phyloP scores from a whole-genome alignment of 108 stramenopile genomes.

The Bacterosira constricta region DNA sequence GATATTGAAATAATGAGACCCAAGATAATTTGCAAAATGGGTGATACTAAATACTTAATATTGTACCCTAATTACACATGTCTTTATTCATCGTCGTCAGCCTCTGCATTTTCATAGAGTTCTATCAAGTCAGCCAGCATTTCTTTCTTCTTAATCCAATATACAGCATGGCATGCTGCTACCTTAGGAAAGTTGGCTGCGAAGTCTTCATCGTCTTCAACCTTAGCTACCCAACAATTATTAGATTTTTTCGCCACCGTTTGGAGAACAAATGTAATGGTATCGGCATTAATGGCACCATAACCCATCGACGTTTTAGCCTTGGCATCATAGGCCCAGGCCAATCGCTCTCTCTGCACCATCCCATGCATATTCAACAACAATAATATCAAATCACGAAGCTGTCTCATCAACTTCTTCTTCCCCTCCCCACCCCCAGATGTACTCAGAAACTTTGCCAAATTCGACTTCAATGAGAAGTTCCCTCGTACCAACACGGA shows the following conservation, averaged over 20 bases:
- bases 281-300: constrained; percentile 44
- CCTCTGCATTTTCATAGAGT: constrained; percentile 24
- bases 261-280: constrained; percentile 59
- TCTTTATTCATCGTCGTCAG: not conserved
- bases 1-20: too few species aligned
- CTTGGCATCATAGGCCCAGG: constrained; percentile 32
- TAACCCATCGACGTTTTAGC: not conserved
- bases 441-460: constrained; percentile 41
- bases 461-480: constrained; percentile 67
- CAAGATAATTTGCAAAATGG: too few species aligned
- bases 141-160: constrained; percentile 76
- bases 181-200: constrained; percentile 50
- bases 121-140: constrained; percentile 38
- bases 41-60: too few species aligned
- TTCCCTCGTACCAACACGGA: constrained; percentile 85
- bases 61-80: too few species aligned
- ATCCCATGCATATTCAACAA: constrained; percentile 71
- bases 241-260: constrained; percentile 58
- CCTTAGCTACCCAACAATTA: constrained; percentile 68
- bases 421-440: not conserved
- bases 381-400: constrained; percentile 75
- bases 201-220: constrained; percentile 74
- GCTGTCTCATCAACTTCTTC: constrained; percentile 39
- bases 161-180: constrained; percentile 55
- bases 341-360: constrained; percentile 64